A percentile compares a stretch with the other conserved stretches of the same genome.
phyloP scores from a whole-genome alignment of 495 filamentous ascomycete genomes.

The Amniculicola lignicola region DNA sequence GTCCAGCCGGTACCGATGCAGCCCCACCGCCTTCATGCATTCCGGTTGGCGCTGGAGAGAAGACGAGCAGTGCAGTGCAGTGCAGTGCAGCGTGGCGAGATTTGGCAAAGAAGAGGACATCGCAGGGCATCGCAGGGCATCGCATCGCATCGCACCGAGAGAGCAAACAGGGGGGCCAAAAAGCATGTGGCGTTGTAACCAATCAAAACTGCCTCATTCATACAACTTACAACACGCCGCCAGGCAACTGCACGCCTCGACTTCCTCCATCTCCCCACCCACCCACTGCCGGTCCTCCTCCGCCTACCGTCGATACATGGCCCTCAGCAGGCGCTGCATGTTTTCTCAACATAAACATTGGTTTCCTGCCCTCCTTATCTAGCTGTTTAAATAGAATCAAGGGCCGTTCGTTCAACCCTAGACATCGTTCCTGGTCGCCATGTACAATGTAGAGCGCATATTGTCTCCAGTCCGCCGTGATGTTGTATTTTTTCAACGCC shows the following conservation, averaged over 20 bases:
- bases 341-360: conserved; percentile 97
- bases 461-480: conserved; percentile 93
- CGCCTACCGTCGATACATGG: conserved; percentile 31
- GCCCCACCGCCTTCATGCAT: no score
- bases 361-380: conserved; percentile 92
- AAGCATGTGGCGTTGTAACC: no score
- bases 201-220: no score
- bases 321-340: conserved; percentile 47
- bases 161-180: no score
- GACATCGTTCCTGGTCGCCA: conserved; percentile 91
- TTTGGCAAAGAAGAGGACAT: no score
- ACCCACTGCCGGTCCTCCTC: conserved; percentile 14
- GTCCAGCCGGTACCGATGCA: no score
- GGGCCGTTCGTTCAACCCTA: conserved; percentile 87
- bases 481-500: conserved; percentile 95
- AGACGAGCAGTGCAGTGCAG: no score
- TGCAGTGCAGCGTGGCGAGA: no score
- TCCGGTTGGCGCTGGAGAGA: no score
- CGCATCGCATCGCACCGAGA: no score
- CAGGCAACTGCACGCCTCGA: conserved; percentile 30
- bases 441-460: conserved; percentile 98
- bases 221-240: conserved; percentile 31
- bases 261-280: conserved; percentile 25
- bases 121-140: no score
- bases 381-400: conserved; percentile 95